phyloP scores from a whole-genome alignment of 129 eudicot genomes.

The Helichrysum umbraculigerum region DNA sequence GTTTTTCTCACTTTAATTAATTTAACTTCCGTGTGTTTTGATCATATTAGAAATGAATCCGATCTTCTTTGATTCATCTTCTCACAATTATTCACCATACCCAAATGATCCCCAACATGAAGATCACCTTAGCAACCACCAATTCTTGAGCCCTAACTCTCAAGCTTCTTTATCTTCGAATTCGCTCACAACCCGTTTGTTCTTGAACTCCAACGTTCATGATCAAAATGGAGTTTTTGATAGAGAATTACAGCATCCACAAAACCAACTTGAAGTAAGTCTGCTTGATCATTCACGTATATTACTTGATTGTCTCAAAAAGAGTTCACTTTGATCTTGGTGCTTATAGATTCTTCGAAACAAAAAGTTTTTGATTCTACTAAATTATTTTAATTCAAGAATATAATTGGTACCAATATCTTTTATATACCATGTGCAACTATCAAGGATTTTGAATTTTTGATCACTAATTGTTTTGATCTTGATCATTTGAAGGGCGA shows the following conservation, averaged over 20 bases:
- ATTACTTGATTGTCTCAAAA: not conserved
- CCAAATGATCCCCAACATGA: constrained; percentile 30
- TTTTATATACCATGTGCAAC: not conserved
- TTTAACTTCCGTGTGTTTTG: constrained; percentile 7
- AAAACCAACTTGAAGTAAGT: constrained; percentile 41
- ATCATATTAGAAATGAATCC: constrained; percentile 42
- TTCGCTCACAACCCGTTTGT: constrained; percentile 39
- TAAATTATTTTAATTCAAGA: not conserved
- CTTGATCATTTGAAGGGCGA: constrained; percentile 40
- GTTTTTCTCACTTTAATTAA: not conserved
- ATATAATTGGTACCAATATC: not conserved
- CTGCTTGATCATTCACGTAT: not conserved
- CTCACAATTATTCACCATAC: constrained; percentile 42
- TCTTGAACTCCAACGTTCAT: constrained; percentile 42
- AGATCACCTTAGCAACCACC: constrained; percentile 41
- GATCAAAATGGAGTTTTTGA: constrained; percentile 35
- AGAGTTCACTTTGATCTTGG: constrained; percentile 4
- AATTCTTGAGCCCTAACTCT: constrained; percentile 35
- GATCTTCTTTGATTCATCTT: constrained; percentile 38
- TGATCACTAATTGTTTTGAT: constrained; percentile 28
- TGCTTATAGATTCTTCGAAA: not conserved
- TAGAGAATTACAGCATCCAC: constrained; percentile 28
- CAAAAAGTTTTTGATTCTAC: not conserved
- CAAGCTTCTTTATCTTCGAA: constrained; percentile 49
- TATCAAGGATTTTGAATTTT: not conserved